These are phyloP conservation scores for Atalantia buxifolia DNA, from an alignment of 345 rosid species.

Conservation along the genomic window DNA sequence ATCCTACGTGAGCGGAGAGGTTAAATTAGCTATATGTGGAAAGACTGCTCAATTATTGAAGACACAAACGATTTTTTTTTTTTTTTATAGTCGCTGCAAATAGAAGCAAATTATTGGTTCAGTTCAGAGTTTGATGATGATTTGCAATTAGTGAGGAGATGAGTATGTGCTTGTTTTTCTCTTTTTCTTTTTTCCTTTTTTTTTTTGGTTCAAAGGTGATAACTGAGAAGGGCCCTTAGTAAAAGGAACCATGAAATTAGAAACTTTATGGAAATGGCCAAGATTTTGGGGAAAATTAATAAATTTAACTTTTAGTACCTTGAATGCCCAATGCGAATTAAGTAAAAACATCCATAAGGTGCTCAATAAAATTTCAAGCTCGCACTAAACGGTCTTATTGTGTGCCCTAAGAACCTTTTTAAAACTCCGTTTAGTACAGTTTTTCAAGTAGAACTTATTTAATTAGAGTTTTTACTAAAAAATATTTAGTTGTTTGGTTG, in stretches of 20 bases:
- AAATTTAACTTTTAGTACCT: too few relatives aligned
- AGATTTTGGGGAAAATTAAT: neutral
- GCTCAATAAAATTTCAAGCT: too few relatives aligned
- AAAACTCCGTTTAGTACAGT: too few relatives aligned
- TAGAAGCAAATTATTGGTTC: neutral
- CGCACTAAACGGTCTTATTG: too few relatives aligned
- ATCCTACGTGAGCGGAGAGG: conserved; percentile 2
- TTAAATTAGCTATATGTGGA: conserved; percentile 4
- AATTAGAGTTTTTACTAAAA: too few relatives aligned
- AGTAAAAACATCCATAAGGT: too few relatives aligned
- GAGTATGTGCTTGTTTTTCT: neutral
- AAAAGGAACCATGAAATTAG: neutral
- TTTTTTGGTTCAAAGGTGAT: neutral
- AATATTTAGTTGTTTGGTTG: too few relatives aligned
- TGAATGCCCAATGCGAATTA: too few relatives aligned
- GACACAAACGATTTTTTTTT: neutral
- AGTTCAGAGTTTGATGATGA: neutral
- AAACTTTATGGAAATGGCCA: neutral
- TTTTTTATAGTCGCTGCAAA: neutral
- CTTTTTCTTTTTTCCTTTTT: neutral
- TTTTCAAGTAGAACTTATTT: too few relatives aligned
- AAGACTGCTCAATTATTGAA: neutral
- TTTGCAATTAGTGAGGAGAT: neutral
- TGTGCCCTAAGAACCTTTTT: too few relatives aligned
- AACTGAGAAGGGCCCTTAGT: neutral